Evolutionary conservation across 129 eudicot species (phyloP), one percentile per base, ranked within the genome.

Genomic region (Pittosporum tobira): DNA sequence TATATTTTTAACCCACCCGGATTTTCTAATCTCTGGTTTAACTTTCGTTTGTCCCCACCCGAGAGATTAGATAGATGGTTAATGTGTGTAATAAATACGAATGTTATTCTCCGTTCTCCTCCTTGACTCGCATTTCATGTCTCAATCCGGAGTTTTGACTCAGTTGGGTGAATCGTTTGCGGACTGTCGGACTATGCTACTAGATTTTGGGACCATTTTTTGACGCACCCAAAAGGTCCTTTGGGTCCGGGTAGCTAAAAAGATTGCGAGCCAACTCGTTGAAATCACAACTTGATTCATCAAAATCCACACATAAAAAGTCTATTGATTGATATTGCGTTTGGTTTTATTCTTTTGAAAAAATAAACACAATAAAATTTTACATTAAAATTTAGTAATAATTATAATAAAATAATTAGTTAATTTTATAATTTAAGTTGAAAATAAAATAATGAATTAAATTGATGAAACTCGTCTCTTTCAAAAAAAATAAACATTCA

Each of bases 21-120:
- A 31, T 66, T 60, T 74, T 71, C 64, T 75, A 70, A 75, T 67
- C 61, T 55, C 16, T 65, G 64, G 71, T 70, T 58, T 59, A 65
- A 46, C 37, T 36, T 56, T 8, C 21, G n/a, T 65, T 51, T 25
- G 62, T 28, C 52, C 57, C 20, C 57, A 25, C 71, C 11, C n/a
- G 47, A 27, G 37, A 34, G 61, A 29, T 56, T 34, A 34, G 61
- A 56, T 56, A 4, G n/a, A 1, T 34, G 40, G 1, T 34, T 37
- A 5, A 8, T 34, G 40, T 24, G 59, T 22, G 43, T 30, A 22
- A 27, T 28, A 27, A 20, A 27, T 15, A 18, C 13, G 53, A 21
- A 26, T 48, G 16, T 19, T 5, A n/a, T n/a, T n/a, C n/a, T n/a
- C n/a, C n/a, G n/a, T n/a, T 45, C 4, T 16, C 10, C 18, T 45